Base-by-base conservation (phyloP, 139 green algal genomes). In the Coccomyxa sp. region DNA sequence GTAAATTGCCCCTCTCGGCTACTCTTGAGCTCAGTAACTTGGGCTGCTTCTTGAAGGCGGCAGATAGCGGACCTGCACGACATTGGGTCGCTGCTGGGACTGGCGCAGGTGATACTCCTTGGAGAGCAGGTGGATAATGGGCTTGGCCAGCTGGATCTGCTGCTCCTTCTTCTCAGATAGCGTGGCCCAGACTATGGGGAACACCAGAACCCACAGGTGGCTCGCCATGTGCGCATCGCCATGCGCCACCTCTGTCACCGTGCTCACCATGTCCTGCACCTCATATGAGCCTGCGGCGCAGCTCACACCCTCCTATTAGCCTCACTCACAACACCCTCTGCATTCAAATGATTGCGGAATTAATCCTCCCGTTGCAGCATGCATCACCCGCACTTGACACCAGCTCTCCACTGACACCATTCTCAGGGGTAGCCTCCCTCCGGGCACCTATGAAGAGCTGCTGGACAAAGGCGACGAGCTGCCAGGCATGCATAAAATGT, bases 161-260 rank as follows among this genome's bases (percentile, higher is more conserved):
- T 99, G 95, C 88, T 99, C 94, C 86, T 98, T 93, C 90, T 97
- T 95, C 38, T 95, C 88, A 7, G 79, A 17, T 31, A 99, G 87
- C 14, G 94, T 96, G 71, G 92, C 94, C 97, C 97, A 99, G 58
- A 99, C 94, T 82, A 99, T 99, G 85, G 97, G 97, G 89, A 99
- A 99, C 27, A 98, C 88, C 74, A 98, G 90, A 58, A 98, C 95
- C 96, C 94, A 98, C 28, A 98, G 75, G 83, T 97, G 92, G 80
- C 93, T 88, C 14, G 91, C 91, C 58, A 96, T 85, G 16, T 89
- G 30, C 10, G 90, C 67, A 67, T 98, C 95, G 13, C 85, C 82
- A 17, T 91, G 86, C 32, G 92, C 88, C 63, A 94, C 82, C 89
- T 99, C 96, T 32, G 93, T 89, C 58, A 99, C 88, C 11, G 93